Conservation (phyloP, 2,329 filamentous ascomycete species). For the Cercospora canescens region DNA sequence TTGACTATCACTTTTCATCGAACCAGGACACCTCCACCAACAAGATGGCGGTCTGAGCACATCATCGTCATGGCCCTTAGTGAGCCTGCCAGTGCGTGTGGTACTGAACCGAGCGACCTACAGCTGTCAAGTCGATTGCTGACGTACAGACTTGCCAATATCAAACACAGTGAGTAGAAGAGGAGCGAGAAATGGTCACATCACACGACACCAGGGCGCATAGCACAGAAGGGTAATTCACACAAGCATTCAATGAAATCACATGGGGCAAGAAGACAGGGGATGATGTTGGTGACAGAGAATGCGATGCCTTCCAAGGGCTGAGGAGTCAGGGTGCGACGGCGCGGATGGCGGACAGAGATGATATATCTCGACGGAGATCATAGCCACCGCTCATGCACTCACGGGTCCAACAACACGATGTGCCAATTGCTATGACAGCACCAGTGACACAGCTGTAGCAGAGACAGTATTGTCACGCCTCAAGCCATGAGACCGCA, state of each 20-base stretch:
- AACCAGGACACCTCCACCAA: background rate
- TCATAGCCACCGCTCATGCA: background rate
- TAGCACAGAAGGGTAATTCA: no score
- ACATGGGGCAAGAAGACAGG: no score
- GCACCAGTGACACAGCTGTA: background rate
- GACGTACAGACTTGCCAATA: no score
- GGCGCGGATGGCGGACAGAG: background rate
- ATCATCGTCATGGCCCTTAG: background rate
- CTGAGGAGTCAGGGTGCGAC: background rate
- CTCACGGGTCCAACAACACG: background rate
- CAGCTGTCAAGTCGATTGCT: no score
- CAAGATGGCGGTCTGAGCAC: background rate
- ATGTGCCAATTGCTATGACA: background rate
- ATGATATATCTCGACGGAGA: background rate
- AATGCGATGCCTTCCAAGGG: background rate
- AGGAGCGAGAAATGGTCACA: no score
- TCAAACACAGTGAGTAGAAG: no score
- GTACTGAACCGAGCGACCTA: no score
- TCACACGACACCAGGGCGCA: no score
- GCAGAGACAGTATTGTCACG: background rate
- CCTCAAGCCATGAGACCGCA: background rate
- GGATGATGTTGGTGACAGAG: background rate
- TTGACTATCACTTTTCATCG: background rate
- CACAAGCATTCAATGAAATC: no score
- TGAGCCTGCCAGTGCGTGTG: background rate